Base-by-base conservation (phyloP, 495 filamentous ascomycete genomes). In the Lasiosphaeria hispida region DNA sequence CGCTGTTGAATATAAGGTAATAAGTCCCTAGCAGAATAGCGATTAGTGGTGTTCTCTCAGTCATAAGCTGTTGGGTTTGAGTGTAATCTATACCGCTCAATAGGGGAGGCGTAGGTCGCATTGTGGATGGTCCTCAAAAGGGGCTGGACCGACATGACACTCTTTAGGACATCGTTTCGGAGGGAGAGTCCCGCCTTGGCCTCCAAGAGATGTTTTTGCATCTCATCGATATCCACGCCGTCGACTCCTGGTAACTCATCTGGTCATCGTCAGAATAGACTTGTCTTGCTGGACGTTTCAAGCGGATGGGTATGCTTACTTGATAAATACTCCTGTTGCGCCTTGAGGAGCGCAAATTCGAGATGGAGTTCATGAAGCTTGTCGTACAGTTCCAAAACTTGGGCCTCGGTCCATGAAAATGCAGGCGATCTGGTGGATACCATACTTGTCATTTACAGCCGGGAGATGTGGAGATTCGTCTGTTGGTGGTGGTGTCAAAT, bases 121-220 rank as follows among this genome's bases (percentile, higher is more conserved):
- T 83, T 73, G 67, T 92, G 88, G 50, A 91, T 81, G 1, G 90
- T 86, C 65, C 89, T 90, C 50, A 95, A 72, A 47, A 85, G 85
- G 9, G 90, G 89, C 64, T 89, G 86, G 18, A 84, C 83, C 60
- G 82, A 81, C 57, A 92, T 71, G 23, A 88, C 82, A 49, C 76
- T 85, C 48, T 84, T 81, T 10, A 87, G 71, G n/a, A 89, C 81
- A 59, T 81, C 83, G 62, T 83, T 83, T 54, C 82, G 83, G 54
- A 92, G 75, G 35, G 80, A 76, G 65, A 90, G 88, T 43, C 77
- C 75, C 45, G 87, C 84, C 66, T 85, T 83, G 41, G 88, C 83
- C 61, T 89, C 83, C 18, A 91, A 72, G 35, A 89, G 79, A 52
- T 85, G 85, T 44, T 80, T 78, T 64, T 90, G 85, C 2, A 85